Evolutionary conservation across 371 early-diverging fungal genomes (phyloP).

Genomic region (Parasitella parasitica): DNA sequence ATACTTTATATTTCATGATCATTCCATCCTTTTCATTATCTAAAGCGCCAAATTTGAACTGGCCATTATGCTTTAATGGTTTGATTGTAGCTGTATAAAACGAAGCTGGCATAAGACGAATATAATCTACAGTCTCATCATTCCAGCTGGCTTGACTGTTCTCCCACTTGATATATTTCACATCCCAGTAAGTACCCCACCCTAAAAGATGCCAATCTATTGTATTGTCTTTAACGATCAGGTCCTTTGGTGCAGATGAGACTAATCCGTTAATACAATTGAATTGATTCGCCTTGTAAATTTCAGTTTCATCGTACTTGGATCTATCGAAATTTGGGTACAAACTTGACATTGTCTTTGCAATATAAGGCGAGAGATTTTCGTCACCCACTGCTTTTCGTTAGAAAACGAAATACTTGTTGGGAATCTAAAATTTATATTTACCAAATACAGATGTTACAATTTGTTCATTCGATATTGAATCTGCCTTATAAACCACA

Average conservation of each 20-base stretch:
- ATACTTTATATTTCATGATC: constrained; percentile 10
- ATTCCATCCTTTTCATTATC: constrained; percentile 1
- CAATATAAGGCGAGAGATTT: constrained; percentile 37
- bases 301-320: not conserved
- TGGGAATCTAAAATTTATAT: not conserved
- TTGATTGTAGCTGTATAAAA: constrained; percentile 29
- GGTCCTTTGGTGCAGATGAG: constrained; percentile 23
- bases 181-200: constrained; percentile 44
- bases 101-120: constrained; percentile 40
- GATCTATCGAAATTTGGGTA: constrained; percentile 1
- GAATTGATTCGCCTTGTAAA: constrained; percentile 25
- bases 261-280: constrained; percentile 39
- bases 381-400: constrained; percentile 33
- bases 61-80: not conserved
- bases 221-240: constrained; percentile 13
- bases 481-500: constrained; percentile 42
- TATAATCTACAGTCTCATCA: constrained; percentile 9
- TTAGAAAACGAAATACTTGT: not conserved
- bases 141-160: constrained; percentile 10
- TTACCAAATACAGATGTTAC: constrained; percentile 44
- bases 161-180: constrained; percentile 35
- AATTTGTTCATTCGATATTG: constrained; percentile 28
- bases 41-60: constrained; percentile 4
- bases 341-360: constrained; percentile 22
- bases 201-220: constrained; percentile 42